These are phyloP conservation scores for Acanthamoeba lenticulata DNA, from an alignment of 208 protist genomes.

Conservation along the genomic window DNA sequence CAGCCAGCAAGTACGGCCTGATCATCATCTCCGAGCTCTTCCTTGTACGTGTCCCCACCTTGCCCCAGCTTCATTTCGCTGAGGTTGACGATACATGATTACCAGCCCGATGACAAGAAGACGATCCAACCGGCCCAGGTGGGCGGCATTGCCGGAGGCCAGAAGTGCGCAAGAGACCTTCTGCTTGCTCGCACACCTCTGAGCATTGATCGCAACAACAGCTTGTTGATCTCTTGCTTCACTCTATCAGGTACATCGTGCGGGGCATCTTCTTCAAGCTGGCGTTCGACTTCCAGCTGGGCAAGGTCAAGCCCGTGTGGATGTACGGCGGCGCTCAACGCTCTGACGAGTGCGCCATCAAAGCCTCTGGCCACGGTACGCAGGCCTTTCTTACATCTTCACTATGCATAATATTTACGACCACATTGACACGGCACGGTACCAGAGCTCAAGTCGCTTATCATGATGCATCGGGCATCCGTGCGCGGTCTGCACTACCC, in stretches of 20 bases:
- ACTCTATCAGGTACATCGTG: conserved; percentile 53
- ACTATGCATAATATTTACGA: background rate
- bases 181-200: no score
- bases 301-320: background rate
- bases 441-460: conserved; percentile 60
- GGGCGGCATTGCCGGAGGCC: conserved; percentile 52
- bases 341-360: conserved; percentile 59
- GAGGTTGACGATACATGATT: no score
- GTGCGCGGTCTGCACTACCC: conserved; percentile 11
- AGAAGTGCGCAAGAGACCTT: conserved; percentile 53
- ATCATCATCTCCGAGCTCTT: conserved; percentile 65
- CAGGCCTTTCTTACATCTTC: no score
- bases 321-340: conserved; percentile 47
- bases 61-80: no score
- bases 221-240: no score
- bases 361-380: conserved; percentile 63
- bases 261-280: conserved; percentile 66
- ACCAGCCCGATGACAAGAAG: conserved; percentile 34
- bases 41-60: background rate
- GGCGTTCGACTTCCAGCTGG: conserved; percentile 43
- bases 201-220: no score
- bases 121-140: conserved; percentile 25
- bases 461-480: conserved; percentile 40
- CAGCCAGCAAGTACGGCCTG: conserved; percentile 31
- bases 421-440: no score